phyloP scores from a whole-genome alignment of 208 protist genomes.

The Leishmania tarentolae region DNA sequence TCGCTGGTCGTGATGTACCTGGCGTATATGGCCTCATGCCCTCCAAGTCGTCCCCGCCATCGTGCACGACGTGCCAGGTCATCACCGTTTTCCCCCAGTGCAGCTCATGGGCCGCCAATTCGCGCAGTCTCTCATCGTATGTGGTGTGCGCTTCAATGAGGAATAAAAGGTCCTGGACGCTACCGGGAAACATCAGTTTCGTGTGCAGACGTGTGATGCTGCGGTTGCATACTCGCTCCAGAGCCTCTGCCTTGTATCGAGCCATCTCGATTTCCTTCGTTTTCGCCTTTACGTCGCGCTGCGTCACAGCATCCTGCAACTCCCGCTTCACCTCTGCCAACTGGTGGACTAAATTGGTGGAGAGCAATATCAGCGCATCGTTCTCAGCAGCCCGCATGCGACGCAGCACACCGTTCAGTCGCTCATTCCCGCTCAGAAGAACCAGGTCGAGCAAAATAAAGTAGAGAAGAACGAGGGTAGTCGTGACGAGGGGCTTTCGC shows the following conservation, averaged over 20 bases:
- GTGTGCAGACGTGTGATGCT: conserved; percentile 46
- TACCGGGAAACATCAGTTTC: conserved; percentile 47
- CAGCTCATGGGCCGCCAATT: conserved; percentile 51
- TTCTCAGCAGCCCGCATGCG: conserved; percentile 43
- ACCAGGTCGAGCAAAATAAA: conserved; percentile 64
- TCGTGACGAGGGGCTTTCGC: conserved; percentile 29
- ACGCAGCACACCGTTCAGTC: conserved; percentile 29
- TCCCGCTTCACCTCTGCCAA: conserved; percentile 16
- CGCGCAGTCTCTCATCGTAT: conserved; percentile 54
- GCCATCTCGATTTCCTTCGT: conserved; percentile 28
- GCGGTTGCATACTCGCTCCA: conserved; percentile 41
- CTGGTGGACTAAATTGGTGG: conserved; percentile 35
- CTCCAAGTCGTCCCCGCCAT: neutral
- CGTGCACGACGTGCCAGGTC: conserved; percentile 9
- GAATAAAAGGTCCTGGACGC: conserved; percentile 69
- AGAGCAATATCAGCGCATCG: conserved; percentile 50
- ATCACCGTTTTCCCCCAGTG: conserved; percentile 43
- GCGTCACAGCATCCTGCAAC: conserved; percentile 8
- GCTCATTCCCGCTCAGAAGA: conserved; percentile 37
- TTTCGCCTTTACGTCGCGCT: neutral
- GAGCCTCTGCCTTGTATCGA: conserved; percentile 17
- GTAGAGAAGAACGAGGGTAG: conserved; percentile 55
- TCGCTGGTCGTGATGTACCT: neutral
- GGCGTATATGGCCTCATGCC: neutral
- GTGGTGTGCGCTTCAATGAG: conserved; percentile 72